Evolutionary conservation across 78 protist species (phyloP).

Genomic region (Thecamonas trahens): DNA sequence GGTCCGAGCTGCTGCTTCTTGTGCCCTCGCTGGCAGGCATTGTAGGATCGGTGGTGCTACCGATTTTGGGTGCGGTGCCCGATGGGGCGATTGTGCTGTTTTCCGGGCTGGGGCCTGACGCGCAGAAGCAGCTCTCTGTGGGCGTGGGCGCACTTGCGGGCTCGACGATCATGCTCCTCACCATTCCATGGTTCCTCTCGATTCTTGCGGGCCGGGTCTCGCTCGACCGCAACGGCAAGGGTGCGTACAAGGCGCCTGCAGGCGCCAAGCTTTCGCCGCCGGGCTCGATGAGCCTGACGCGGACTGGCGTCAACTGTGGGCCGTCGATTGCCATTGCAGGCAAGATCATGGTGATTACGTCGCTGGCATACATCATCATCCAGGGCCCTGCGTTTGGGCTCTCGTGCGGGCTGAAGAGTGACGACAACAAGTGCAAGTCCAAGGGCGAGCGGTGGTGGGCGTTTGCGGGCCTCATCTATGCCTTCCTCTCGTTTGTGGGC

Average conservation of each 20-base stretch:
- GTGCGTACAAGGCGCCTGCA: not conserved
- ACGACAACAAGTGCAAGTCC: not conserved
- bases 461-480: slow-evolving; percentile 39
- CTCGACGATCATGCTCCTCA: slow-evolving; percentile 75
- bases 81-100: slow-evolving; percentile 77
- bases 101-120: slow-evolving; percentile 56
- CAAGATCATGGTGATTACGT: slow-evolving; percentile 31
- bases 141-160: slow-evolving; percentile 91
- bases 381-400: slow-evolving; percentile 56
- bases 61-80: slow-evolving; percentile 83
- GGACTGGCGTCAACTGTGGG: slow-evolving; percentile 4
- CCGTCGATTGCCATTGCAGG: slow-evolving; percentile 16
- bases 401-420: slow-evolving; percentile 5
- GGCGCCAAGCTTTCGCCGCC: not conserved
- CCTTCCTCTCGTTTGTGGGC: slow-evolving; percentile 13
- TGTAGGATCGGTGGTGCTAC: slow-evolving; percentile 69
- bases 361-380: slow-evolving; percentile 48
- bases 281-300: not conserved
- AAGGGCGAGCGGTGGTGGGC: slow-evolving; percentile 38
- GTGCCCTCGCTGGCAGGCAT: slow-evolving; percentile 9
- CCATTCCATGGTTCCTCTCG: slow-evolving; percentile 69
- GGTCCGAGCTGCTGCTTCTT: slow-evolving; percentile 57
- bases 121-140: slow-evolving; percentile 66
- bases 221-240: not conserved
- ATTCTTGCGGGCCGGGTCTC: slow-evolving; percentile 25